Base-by-base conservation (phyloP, 352 stramenopile genomes). In the Phytophthora litchii region DNA sequence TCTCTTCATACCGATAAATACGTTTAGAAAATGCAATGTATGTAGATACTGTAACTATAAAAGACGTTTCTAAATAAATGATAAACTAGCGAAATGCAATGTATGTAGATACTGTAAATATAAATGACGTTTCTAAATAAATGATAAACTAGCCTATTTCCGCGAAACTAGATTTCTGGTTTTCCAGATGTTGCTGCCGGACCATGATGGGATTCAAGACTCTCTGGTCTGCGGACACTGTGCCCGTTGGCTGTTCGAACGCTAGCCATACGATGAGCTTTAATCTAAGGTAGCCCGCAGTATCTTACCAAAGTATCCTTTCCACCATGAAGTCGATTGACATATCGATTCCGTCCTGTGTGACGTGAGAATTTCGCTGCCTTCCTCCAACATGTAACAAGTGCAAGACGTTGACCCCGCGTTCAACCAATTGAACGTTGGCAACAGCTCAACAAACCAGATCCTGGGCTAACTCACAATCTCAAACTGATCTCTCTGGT, bases 401-500 rank as follows among this genome's bases (percentile, higher is more conserved):
- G 27, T 64, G 55, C 61, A 62, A 70, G 43, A 40, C 32, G 47
- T 35, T 38, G 20, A 50, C 31, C 38, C 32, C n/a, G 47, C 27
- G 43, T 36, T 14, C 40, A 56, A 44, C 58, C 58, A 67, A 61
- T 67, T 67, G 53, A 36, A 63, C 29, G 16, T n/a, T n/a, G n/a
- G n/a, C n/a, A n/a, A n/a, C n/a, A n/a, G n/a, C 27, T 25, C 20
- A 32, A 20, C 23, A 19, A 38, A 41, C 20, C 63, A 57, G 52
- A 64, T 72, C 57, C 49, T 67, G 45, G 40, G 58, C 59, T 65
- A 58, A 63, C 0, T 61, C 65, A 62, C 60, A 74, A 70, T 71
- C 60, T 47, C 44, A 23, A 55, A 43, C 17, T 48, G 41, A 42
- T 51, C 48, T 64, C 64, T 48, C 49, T 57, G 44, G 32, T 64